Conservation (phyloP, 148 eudicot species). For the Mesembryanthemum crystallinum region DNA sequence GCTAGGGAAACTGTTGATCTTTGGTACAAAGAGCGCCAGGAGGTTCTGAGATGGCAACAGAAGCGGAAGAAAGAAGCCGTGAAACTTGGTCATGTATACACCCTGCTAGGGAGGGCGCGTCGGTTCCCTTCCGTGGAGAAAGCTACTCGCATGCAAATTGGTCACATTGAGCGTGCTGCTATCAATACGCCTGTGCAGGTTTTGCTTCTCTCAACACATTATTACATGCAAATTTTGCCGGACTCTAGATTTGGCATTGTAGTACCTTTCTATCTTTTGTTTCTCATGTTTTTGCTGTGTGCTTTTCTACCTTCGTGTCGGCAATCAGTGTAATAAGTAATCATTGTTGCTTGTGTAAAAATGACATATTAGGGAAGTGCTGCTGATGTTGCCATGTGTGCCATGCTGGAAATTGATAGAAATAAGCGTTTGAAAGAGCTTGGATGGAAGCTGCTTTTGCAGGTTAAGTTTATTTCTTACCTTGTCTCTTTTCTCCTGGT, state of each 20-base stretch:
- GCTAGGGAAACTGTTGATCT: constrained; percentile 85
- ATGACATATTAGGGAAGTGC: constrained; percentile 75
- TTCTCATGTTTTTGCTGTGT: background rate
- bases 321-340: background rate
- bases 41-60: constrained; percentile 82
- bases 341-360: constrained; percentile 6
- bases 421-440: constrained; percentile 70
- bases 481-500: background rate
- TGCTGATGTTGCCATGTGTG: constrained; percentile 99
- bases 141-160: constrained; percentile 43
- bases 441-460: constrained; percentile 89
- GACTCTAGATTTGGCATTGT: background rate
- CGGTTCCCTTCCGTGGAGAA: constrained; percentile 55
- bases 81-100: constrained; percentile 47
- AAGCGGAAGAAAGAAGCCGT: constrained; percentile 67
- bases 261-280: background rate
- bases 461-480: constrained; percentile 43
- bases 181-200: constrained; percentile 99
- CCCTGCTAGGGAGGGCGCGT: constrained; percentile 85
- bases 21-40: constrained; percentile 89
- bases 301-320: background rate
- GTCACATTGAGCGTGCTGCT: constrained; percentile 97
- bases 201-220: background rate
- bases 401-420: constrained; percentile 80
- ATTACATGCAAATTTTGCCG: background rate